These are phyloP conservation scores for Penicillium fimorum DNA, from an alignment of 495 filamentous ascomycete genomes.

Conservation along the genomic window DNA sequence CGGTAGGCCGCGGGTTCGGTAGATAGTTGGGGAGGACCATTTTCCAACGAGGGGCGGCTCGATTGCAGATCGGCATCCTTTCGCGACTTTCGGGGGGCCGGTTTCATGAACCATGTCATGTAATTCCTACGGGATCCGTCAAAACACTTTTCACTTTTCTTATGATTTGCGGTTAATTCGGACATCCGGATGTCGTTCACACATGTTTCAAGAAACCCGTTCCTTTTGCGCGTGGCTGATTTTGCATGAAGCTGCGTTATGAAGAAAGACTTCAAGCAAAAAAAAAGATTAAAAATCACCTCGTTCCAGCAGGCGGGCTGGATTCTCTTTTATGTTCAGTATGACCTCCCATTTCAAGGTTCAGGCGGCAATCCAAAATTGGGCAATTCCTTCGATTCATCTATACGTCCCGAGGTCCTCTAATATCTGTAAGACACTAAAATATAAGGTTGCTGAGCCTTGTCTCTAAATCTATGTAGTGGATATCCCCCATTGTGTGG, in stretches of 20 bases:
- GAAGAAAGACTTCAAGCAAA: constrained; percentile 38
- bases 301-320: constrained; percentile 38
- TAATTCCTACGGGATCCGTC: constrained; percentile 44
- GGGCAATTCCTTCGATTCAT: constrained; percentile 21
- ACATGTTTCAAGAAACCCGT: constrained; percentile 34
- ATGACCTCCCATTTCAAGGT: constrained; percentile 44
- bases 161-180: constrained; percentile 39
- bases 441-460: constrained; percentile 9
- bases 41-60: constrained; percentile 43
- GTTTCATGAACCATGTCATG: constrained; percentile 41
- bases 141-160: constrained; percentile 28
- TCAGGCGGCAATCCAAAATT: constrained; percentile 38
- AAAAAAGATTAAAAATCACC: constrained; percentile 46
- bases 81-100: constrained; percentile 31
- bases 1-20: constrained; percentile 51
- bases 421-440: constrained; percentile 6
- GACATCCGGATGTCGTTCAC: constrained; percentile 38
- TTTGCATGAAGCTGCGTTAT: constrained; percentile 41
- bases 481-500: constrained; percentile 4
- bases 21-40: constrained; percentile 46
- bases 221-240: constrained; percentile 35
- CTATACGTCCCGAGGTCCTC: not conserved
- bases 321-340: constrained; percentile 43
- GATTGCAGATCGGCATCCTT: constrained; percentile 41
- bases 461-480: not conserved